Percentiles rank a stretch among this genome's conserved stretches.
These are phyloP conservation scores for Perilla frutescens DNA, from an alignment of 257 asterid genomes.

Conservation along the genomic window DNA sequence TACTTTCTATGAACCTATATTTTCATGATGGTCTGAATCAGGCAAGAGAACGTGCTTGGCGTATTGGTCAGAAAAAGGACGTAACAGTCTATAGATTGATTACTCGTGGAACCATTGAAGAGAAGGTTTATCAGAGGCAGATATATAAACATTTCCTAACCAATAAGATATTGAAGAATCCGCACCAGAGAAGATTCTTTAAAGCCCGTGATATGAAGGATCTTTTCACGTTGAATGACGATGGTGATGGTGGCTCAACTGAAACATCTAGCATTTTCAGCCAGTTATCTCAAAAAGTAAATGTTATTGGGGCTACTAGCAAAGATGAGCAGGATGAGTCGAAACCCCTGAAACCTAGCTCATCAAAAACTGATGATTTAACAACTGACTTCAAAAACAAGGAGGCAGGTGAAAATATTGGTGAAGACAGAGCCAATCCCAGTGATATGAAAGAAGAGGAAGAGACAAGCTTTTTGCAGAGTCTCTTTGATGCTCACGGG, in stretches of 20 bases:
- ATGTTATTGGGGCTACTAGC: slow-evolving; percentile 61
- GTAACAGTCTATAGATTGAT: slow-evolving; percentile 91
- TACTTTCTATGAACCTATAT: slow-evolving; percentile 28
- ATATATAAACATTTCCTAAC: slow-evolving; percentile 96
- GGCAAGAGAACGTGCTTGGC: slow-evolving; percentile 99
- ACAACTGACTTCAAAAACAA: slow-evolving; percentile 41
- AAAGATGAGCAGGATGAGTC: slow-evolving; percentile 46
- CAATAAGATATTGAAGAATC: slow-evolving; percentile 92
- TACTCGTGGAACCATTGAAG: slow-evolving; percentile 97
- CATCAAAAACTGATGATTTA: slow-evolving; percentile 38
- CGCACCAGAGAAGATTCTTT: slow-evolving; percentile 95
- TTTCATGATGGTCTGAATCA: slow-evolving; percentile 46
- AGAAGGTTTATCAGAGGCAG: slow-evolving; percentile 98
- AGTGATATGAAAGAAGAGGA: slow-evolving; percentile 60
- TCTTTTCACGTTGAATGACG: slow-evolving; percentile 86
- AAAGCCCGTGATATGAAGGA: slow-evolving; percentile 98
- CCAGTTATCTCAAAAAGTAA: slow-evolving; percentile 71
- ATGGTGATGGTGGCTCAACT: slow-evolving; percentile 70
- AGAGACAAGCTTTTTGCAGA: slow-evolving; percentile 71
- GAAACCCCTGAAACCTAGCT: slow-evolving; percentile 30
- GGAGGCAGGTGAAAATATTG: slow-evolving; percentile 39
- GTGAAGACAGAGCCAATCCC: slow-evolving; percentile 42
- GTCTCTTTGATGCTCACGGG: slow-evolving; percentile 87
- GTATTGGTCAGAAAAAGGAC: slow-evolving; percentile 95
- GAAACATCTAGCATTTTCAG: slow-evolving; percentile 90